Base-by-base conservation (phyloP, 257 asterid species). In the Catharanthus roseus region DNA sequence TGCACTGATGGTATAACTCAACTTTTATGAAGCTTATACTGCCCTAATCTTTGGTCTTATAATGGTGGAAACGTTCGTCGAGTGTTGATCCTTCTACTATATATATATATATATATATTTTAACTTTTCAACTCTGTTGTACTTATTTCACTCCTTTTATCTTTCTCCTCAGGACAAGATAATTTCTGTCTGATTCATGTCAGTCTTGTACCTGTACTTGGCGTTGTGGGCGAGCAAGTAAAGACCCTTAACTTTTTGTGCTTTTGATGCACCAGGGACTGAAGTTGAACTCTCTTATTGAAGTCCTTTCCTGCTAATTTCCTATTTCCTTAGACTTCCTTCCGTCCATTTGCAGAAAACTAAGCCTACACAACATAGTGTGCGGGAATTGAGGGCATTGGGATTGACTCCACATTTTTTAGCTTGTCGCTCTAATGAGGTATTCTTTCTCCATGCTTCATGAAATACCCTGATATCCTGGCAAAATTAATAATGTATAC, bases 191-290 rank as follows among this genome's bases (percentile, higher is more conserved):
- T 95, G 79, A 85, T 95, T 86, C 99, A 95, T 73, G 98, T 95
- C 83, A 91, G 99, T 75, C 97, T 95, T 66, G 85, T 95, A 70
- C 99, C 98, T 21, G 96, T 95, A 60, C 88, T 95, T 68, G 95
- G 99, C 38, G 98, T 85, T 67, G 98, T 91, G 77, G 98, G 99
- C 36, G 99, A 95, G 83, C 99, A 95, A 83, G 98, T 91, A 89
- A 87, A 75, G 66, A 50, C 47, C 68, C 82, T 56, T 23, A 34
- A 47, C 61, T 51, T 62, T 28, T 29, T 10, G 38, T 61, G 51
- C 53, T 50, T 69, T 58, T 62, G 26, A 6, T 62, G 67, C 67
- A 26, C 41, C n/a, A 12, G 49, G 4, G 53, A 42, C 69, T 34
- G 24, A 45, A 26, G 31, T 53, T 65, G 0, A 16, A 62, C 29